Base-by-base conservation (phyloP, 495 filamentous ascomycete species). In the Penicillium cosmopolitanum region DNA sequence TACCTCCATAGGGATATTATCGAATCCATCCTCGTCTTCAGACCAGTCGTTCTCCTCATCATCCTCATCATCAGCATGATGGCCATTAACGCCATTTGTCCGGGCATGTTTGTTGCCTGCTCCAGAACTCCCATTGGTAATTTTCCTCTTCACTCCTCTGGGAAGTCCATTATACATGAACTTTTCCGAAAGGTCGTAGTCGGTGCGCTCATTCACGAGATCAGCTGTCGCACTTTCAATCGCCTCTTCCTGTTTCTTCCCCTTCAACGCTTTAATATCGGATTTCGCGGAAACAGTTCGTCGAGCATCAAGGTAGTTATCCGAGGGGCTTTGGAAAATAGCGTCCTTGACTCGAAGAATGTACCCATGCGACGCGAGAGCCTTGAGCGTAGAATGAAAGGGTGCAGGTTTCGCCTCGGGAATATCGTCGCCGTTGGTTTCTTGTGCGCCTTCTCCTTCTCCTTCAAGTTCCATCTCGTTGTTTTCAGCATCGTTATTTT, bases 201-300 rank as follows among this genome's bases (percentile, higher is more conserved):
- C 60, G 23, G 69, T 62, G 23, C 66, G 63, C 54, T 79, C 73
- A 33, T 57, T 61, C 33, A 81, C 61, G 55, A 77, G 48, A 1
- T 66, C 48, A 25, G 53, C 57, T 38, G 66, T 76, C 46, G 58
- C 61, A 13, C 82, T 73, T 33, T 75, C 66, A 13, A 91, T 70
- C 15, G 77, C 80, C 40, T 83, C 78, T 50, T 85, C 80, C 8
- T 87, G 76, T 64, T 80, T 84, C 64, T 87, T 89, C 16, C 80
- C 79, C 58, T 82, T 84, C 63, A 84, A 67, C 4, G 66, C 60
- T 50, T 82, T 78, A 19, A 77, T 66, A 53, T 79, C 71, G 9
- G 70, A 66, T 15, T 71, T 72, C 40, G 65, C 53, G 35, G 66
- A 66, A 21, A 82, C 69, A 0, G 60, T 58, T 35, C 76, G 77